Conservation (phyloP, 441 rosid species). For the Pelargonium myrrhifolium region DNA sequence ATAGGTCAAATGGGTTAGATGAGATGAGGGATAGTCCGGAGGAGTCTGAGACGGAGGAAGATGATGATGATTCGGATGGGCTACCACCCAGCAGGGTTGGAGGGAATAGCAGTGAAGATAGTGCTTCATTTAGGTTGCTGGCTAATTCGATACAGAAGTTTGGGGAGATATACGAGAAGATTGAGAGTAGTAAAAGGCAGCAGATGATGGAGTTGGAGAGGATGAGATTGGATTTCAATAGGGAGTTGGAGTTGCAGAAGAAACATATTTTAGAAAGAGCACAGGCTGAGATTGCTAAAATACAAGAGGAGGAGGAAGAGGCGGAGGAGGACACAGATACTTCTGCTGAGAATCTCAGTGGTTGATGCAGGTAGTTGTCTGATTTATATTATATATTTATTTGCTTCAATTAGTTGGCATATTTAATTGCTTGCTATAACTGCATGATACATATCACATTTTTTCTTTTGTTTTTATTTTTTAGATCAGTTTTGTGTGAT, state of each 20-base stretch:
- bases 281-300: constrained; percentile 63
- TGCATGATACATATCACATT: background rate
- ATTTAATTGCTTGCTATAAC: background rate
- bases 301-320: constrained; percentile 32
- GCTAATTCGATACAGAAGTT: constrained; percentile 76
- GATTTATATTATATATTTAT: background rate
- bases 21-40: constrained; percentile 90
- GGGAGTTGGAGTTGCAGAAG: constrained; percentile 79
- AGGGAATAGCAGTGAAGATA: constrained; percentile 40
- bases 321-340: constrained; percentile 36
- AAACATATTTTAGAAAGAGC: constrained; percentile 75
- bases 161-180: constrained; percentile 80
- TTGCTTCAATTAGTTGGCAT: background rate
- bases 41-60: constrained; percentile 43
- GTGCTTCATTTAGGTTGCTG: constrained; percentile 54
- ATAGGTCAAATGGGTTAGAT: constrained; percentile 67
- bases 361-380: constrained; percentile 16
- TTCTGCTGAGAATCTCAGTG: constrained; percentile 26
- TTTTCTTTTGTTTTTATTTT: background rate
- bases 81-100: constrained; percentile 56
- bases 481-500: background rate
- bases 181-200: constrained; percentile 65
- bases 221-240: constrained; percentile 84
- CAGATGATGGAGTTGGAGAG: constrained; percentile 85
- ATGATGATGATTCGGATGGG: constrained; percentile 49